phyloP scores from a whole-genome alignment of 2,329 filamentous ascomycete species.

The Aureobasidium sp. region DNA sequence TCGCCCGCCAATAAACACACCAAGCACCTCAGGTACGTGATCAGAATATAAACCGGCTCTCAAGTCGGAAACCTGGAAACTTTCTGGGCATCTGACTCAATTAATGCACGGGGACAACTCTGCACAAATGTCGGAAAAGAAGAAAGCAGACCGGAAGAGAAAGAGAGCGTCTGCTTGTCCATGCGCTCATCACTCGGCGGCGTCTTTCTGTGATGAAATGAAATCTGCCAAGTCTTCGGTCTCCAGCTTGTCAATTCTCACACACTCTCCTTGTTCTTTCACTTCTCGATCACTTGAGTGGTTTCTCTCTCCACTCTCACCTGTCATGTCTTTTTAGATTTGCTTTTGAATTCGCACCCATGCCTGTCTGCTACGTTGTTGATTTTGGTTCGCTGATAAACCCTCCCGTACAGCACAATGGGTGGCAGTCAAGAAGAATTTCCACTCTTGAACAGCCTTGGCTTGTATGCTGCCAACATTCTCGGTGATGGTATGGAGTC shows the following conservation, averaged over 20 bases:
- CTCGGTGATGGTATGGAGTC: slow-evolving; percentile 54
- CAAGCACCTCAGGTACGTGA: not conserved
- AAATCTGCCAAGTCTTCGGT: slow-evolving; percentile 12
- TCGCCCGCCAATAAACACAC: not conserved
- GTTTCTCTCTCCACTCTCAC: slow-evolving; percentile 1
- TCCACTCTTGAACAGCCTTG: slow-evolving; percentile 49
- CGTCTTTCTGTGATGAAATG: slow-evolving; percentile 16
- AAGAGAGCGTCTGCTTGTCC: slow-evolving; percentile 6
- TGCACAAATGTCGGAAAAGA: not conserved
- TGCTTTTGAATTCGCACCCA: slow-evolving; percentile 16
- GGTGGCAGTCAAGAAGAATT: slow-evolving; percentile 40
- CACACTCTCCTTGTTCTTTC: slow-evolving; percentile 6
- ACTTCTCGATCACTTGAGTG: too few relatives aligned
- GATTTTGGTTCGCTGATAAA: slow-evolving; percentile 19
- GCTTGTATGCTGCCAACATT: slow-evolving; percentile 54
- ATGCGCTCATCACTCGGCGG: slow-evolving; percentile 9
- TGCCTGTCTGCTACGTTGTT: slow-evolving; percentile 18
- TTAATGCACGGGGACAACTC: not conserved
- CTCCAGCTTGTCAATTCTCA: slow-evolving; percentile 16
- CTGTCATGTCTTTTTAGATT: slow-evolving; percentile 19
- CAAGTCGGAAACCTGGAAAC: not conserved
- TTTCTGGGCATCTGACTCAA: not conserved
- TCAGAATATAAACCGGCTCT: not conserved
- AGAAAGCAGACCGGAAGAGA: not conserved
- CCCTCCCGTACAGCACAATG: slow-evolving; percentile 22